Evolutionary conservation across 1,139 yeast species (phyloP), one percentile per base, ranked within the genome.

Genomic region (Hyphopichia buzzinii): DNA sequence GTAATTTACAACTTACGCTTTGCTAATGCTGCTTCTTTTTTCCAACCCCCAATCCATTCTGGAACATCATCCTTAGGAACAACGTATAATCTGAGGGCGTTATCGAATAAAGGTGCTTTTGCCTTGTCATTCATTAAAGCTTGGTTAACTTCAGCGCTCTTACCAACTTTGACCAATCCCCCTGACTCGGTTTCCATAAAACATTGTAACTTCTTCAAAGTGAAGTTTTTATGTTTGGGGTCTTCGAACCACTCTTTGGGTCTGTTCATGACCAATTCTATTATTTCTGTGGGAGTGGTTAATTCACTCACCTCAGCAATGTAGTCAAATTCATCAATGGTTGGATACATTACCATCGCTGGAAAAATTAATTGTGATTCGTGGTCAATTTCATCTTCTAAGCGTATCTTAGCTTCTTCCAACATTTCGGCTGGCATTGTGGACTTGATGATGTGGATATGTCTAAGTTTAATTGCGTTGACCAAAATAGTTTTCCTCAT

Each of bases 121-220:
- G 95, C 87, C 8, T 64, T 60, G 30, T 75, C 78, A 38, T 79
- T 73, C 63, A 79, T 74, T 43, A 89, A 67, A 0, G 84, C 84
- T 39, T 77, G 74, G 46, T 78, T 77, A 19, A 90, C 59, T 1
- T 86, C 68, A 17, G 81, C 76, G 48, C 85, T 87, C 56, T 83
- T 85, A 28, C 96, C 96, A 2, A 86, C 79, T 58, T 87, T 88
- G 29, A 90, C 81, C 41, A 92, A 68, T 0, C 97, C 97, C 29
- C 96, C 97, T 3, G 79, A 54, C 29, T 64, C 72, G 0, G 97
- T 88, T 57, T 88, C 97, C 79, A 87, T 81, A 55, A 72, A 90
- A 15, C 84, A 83, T 38, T 84, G 84, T 26, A 90, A 63, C 39
- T 74, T 75, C 47, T 74, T 77, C 4, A 78, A 63, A 1, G 69